phyloP scores from a whole-genome alignment of 2,329 filamentous ascomycete species.

The Corinectria fuckeliana region DNA sequence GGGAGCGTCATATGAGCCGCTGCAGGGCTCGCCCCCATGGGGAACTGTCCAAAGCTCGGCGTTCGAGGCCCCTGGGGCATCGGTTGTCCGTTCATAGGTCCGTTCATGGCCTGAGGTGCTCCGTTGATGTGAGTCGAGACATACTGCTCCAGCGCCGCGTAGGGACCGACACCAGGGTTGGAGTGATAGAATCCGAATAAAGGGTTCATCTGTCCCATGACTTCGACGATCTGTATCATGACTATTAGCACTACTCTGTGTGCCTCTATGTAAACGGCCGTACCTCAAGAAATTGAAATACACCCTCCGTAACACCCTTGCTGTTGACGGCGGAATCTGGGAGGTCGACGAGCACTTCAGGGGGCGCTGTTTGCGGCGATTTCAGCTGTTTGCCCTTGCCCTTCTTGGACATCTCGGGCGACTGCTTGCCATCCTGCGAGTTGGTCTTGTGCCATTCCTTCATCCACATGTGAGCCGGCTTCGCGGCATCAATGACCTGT shows the following conservation, averaged over 20 bases:
- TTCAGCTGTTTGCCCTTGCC: constrained; percentile 64
- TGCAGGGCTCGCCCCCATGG: constrained; percentile 66
- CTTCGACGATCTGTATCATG: constrained; percentile 62
- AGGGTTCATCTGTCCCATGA: constrained; percentile 71
- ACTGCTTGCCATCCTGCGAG: constrained; percentile 61
- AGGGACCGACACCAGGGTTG: constrained; percentile 62
- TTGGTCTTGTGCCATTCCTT: constrained; percentile 71
- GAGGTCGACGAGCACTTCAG: constrained; percentile 63
- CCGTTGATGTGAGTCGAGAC: constrained; percentile 56
- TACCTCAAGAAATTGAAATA: constrained; percentile 71
- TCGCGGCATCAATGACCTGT: constrained; percentile 65
- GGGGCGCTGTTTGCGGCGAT: constrained; percentile 64
- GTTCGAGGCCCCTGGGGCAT: constrained; percentile 59
- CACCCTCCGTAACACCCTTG: constrained; percentile 65
- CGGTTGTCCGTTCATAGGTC: constrained; percentile 57
- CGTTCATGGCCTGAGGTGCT: constrained; percentile 51
- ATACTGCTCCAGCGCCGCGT: constrained; percentile 66
- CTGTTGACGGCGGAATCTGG: constrained; percentile 64
- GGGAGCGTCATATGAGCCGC: constrained; percentile 66
- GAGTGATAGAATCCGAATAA: constrained; percentile 64
- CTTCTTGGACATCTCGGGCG: constrained; percentile 73
- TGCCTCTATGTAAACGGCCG: constrained; percentile 29
- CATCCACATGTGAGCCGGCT: constrained; percentile 67
- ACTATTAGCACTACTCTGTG: constrained; percentile 32
- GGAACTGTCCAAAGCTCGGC: constrained; percentile 63